A percentile compares a stretch with the other conserved stretches of the same genome.
Evolutionary conservation across 495 filamentous ascomycete species (phyloP).

Genomic region (Neurospora sp.): DNA sequence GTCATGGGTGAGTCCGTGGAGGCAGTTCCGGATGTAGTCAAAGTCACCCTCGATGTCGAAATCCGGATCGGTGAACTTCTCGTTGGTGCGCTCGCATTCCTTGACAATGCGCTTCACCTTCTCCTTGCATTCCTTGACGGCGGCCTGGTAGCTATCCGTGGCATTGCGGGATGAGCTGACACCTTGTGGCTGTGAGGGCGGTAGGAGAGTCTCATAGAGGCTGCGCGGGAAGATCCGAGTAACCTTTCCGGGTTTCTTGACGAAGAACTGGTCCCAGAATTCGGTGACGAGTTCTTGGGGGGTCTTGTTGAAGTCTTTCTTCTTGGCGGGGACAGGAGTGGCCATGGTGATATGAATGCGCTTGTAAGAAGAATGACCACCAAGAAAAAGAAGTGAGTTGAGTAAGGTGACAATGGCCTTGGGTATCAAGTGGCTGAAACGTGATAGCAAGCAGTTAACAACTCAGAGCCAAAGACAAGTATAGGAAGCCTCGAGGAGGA

Average conservation of each 20-base stretch:
- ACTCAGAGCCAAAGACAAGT: background rate
- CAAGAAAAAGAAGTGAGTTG: background rate
- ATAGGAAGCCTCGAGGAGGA: background rate
- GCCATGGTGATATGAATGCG: background rate
- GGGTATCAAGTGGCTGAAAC: background rate
- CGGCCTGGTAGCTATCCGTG: slow-evolving; percentile 50
- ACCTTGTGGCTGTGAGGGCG: slow-evolving; percentile 11
- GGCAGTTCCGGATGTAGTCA: slow-evolving; percentile 10
- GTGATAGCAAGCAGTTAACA: background rate
- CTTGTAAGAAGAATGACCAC: background rate
- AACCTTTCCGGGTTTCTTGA: slow-evolving; percentile 22
- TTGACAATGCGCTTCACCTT: slow-evolving; percentile 60
- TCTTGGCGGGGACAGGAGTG: background rate
- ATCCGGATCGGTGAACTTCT: slow-evolving; percentile 68
- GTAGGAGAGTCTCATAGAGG: slow-evolving; percentile 20
- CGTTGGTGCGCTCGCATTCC: slow-evolving; percentile 63
- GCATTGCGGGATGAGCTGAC: slow-evolving; percentile 18
- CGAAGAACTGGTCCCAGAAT: slow-evolving; percentile 23
- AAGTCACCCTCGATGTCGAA: slow-evolving; percentile 62
- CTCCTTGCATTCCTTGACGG: slow-evolving; percentile 47
- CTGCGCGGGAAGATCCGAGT: slow-evolving; percentile 22
- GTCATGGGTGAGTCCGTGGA: slow-evolving; percentile 16
- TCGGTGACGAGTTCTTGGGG: slow-evolving; percentile 18
- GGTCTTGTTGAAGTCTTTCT: slow-evolving; percentile 16
- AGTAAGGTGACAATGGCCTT: background rate